Conservation (phyloP, 2,329 filamentous ascomycete species). For the Furcasterigmium furcatum region DNA sequence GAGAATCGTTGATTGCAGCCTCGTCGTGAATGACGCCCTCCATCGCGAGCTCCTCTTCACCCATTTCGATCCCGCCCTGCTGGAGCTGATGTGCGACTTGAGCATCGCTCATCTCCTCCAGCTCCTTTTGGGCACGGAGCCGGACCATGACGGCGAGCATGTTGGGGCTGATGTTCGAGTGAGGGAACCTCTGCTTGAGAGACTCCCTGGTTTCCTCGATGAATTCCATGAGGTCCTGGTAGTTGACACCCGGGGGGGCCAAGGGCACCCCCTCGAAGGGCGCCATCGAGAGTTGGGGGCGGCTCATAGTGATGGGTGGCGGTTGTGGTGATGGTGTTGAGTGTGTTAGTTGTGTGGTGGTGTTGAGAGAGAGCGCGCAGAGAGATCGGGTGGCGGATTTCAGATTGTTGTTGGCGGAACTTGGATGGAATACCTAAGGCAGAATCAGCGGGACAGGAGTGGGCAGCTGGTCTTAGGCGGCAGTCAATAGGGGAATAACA, state of each 20-base stretch:
- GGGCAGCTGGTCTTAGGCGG: too few relatives aligned
- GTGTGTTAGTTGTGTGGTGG: too few relatives aligned
- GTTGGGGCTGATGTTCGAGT: neutral
- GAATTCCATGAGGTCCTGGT: neutral
- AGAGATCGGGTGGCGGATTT: too few relatives aligned
- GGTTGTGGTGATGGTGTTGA: neutral
- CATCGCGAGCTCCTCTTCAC: conserved; percentile 1
- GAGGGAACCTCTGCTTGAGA: neutral
- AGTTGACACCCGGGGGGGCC: neutral
- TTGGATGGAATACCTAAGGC: too few relatives aligned
- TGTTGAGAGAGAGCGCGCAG: too few relatives aligned
- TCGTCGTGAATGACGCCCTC: conserved; percentile 3
- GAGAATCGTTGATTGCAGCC: conserved; percentile 4
- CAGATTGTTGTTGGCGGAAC: too few relatives aligned
- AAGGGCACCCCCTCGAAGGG: neutral
- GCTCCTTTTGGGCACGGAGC: neutral
- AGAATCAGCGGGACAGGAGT: too few relatives aligned
- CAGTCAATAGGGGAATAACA: too few relatives aligned
- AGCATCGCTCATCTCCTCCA: neutral
- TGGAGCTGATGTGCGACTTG: neutral
- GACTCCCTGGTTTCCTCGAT: neutral
- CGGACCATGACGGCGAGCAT: conserved; percentile 1
- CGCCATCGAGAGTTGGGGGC: neutral
- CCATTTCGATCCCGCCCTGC: neutral
- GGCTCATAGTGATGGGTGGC: neutral